Evolutionary conservation across 228 moss, liverwort and hornwort species (phyloP), one percentile per base, ranked within the genome.

Genomic region (Sphagnum magellanicum): DNA sequence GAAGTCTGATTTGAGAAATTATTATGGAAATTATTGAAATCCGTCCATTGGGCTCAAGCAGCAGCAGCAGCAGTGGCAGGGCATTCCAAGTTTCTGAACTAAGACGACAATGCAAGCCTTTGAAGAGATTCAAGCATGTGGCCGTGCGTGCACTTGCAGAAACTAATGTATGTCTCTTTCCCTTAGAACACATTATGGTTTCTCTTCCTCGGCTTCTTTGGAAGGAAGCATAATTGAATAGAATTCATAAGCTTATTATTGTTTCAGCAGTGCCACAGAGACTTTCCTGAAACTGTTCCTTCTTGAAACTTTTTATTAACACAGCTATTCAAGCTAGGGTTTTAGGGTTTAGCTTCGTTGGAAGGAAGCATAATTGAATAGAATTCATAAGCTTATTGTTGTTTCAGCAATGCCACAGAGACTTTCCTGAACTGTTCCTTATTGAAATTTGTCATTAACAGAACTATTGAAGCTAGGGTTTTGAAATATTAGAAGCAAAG

Each of bases 111-210:
- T 13, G 72, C 74, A 82, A 73, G 81, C 78, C 71, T 49, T 11
- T 76, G 49, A 79, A 74, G 74, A 78, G 60, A 79, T 64, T 61
- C 62, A 68, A 69, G 64, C 73, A 69, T 70, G 62, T 72, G 32
- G 67, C 58, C 71, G 74, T 80, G 74, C 86, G 69, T 59, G 86
- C 86, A 57, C 80, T 79, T 48, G 86, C 79, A 59, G 70, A 70
- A 49, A 13, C 80, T 68, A 70, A 86, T 73, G 86, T 86, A 75
- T 60, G 61, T 64, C 32, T 32, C 32, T 32, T 32, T 32, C 32
- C 32, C 32, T 32, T 32, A 32, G 3, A 32, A 2, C 3, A 32
- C 32, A 32, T 32, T 32, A 32, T 32, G 32, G 32, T 32, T 32
- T 32, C 32, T 32, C 32, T 2, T 50, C 73, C 46, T 66, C 53